Evolutionary conservation across 345 rosid genomes (phyloP).

Genomic region (sweet orange (Citrus sinensis)): DNA sequence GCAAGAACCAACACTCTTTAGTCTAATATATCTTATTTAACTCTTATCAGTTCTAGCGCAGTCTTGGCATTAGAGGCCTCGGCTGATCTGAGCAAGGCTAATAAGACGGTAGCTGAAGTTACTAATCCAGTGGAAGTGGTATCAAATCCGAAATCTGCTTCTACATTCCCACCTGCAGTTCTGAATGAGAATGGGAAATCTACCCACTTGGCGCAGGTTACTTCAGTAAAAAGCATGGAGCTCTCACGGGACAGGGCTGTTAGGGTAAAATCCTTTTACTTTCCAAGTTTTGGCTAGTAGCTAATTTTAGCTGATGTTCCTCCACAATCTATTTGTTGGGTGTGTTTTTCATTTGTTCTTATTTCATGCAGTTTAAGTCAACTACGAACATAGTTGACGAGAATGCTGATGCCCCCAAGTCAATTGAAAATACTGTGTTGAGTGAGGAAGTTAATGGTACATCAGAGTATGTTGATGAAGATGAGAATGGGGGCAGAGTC

Average conservation of each 20-base stretch:
- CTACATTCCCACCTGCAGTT: conserved; percentile 21
- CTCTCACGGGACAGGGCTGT: conserved; percentile 29
- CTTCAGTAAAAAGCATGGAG: conserved; percentile 35
- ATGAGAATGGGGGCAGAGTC: conserved; percentile 40
- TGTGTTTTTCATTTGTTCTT: conserved; percentile 4
- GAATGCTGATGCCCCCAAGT: conserved; percentile 28
- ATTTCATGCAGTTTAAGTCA: conserved; percentile 34
- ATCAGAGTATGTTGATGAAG: conserved; percentile 36
- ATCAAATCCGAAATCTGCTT: conserved; percentile 23
- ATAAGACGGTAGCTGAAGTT: conserved; percentile 28
- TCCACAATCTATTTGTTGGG: background rate
- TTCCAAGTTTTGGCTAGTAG: background rate
- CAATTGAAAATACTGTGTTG: conserved; percentile 30
- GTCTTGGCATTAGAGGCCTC: conserved; percentile 34
- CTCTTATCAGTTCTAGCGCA: conserved; percentile 40
- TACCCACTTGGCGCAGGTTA: conserved; percentile 31
- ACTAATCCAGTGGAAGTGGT: conserved; percentile 24
- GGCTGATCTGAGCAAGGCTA: conserved; percentile 29
- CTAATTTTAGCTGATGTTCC: background rate
- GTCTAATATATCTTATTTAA: conserved; percentile 17
- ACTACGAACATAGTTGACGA: conserved; percentile 23
- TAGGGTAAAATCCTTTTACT: conserved; percentile 34
- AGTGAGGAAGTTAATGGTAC: conserved; percentile 42
- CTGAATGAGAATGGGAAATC: conserved; percentile 32
- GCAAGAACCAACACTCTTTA: background rate